Evolutionary conservation across 2,329 filamentous ascomycete species (phyloP), one percentile per base, ranked within the genome.

Genomic region (Paecilomyces fulvus): DNA sequence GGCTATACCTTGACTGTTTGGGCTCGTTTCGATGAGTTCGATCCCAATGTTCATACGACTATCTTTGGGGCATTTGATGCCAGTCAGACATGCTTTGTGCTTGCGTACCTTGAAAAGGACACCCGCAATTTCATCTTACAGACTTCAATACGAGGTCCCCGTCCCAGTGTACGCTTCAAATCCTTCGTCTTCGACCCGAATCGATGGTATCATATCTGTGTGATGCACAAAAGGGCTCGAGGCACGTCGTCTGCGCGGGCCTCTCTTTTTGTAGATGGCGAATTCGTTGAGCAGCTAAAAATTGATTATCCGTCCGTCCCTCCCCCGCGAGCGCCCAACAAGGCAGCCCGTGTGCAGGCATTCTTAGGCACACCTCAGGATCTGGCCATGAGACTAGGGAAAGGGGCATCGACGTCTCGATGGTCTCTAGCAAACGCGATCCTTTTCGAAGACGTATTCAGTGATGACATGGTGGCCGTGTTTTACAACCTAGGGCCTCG

Each of bases 11-110:
- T 99, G 59, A 83, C 89, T 50, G 83, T 90, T 0, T 99, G 94
- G 94, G 82, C 96, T 52, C 85, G 88, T 20, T 83, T 99, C 58
- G 92, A 97, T 70, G 79, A 84, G 46, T 97, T 94, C 70, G 95
- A 99, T 70, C 77, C 83, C 4, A 83, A 83, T 50, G 86, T 88
- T 14, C 94, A 99, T 70, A 99, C 94, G 0, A 99, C 94, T 0
- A 82, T 99, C 12, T 99, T 99, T 70, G 94, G 94, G 25, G 90
- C 94, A 8, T 97, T 95, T 71, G 94, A 99, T 73, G 80, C 87
- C 3, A 90, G 85, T 4, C 92, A 97, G 71, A 90, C 89, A 4
- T 99, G 94, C 72, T 99, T 99, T 67, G 76, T 99, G 33, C 83
- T 99, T 63, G 86, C 91, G 58, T 99, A 99, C 67, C 80, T 99